Evolutionary conservation across 2,329 filamentous ascomycete genomes (phyloP), one percentile per base, ranked within the genome.

Genomic region (Gnomoniopsis smithogilvyi): DNA sequence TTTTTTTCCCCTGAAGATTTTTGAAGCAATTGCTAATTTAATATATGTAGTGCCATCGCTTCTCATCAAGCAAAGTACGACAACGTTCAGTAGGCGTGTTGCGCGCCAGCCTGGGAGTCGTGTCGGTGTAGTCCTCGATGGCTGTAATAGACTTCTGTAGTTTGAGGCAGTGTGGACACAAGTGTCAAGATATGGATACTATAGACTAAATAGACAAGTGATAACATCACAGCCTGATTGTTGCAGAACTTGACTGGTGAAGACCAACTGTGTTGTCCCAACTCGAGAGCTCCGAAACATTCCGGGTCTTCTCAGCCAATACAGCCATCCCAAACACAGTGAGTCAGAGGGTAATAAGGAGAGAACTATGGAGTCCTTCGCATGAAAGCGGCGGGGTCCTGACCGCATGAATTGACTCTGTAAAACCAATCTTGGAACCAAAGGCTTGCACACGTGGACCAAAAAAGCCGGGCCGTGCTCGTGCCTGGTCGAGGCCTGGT

Each of bases 31-130:
- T 49, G 21, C 65, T 56, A 34, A 65, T 66, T 60, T 67, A 63
- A 60, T 63, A 60, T 63, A 62, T 61, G 21, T 68, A 91, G 90
- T 75, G 89, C 91, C 62, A 93, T 95, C 71, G 71, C 86, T 58
- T 90, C 82, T 50, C 91, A 94, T 76, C 79, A 88, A 73, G 83
- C 84, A 66, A 92, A 92, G 77, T 94, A 94, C 70, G 77, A 87
- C 17, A 70, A 73, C 67, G 74, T 76, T 58, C 74, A 72, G 50
- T 62, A 60, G 36, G n/a, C 11, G 1, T 38, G 8, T 21, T n/a
- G 21, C 41, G n/a, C 26, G 22, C 6, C 38, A 19, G 3, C 22
- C 41, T 55, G 34, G n/a, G n/a, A 19, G 12, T n/a, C 22, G 17
- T 10, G 6, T 19, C 41, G 51, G 24, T 52, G 36, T 19, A 14